These are phyloP conservation scores for Botryotinia globosa DNA, from an alignment of 2,329 filamentous ascomycete species.

Conservation along the genomic window DNA sequence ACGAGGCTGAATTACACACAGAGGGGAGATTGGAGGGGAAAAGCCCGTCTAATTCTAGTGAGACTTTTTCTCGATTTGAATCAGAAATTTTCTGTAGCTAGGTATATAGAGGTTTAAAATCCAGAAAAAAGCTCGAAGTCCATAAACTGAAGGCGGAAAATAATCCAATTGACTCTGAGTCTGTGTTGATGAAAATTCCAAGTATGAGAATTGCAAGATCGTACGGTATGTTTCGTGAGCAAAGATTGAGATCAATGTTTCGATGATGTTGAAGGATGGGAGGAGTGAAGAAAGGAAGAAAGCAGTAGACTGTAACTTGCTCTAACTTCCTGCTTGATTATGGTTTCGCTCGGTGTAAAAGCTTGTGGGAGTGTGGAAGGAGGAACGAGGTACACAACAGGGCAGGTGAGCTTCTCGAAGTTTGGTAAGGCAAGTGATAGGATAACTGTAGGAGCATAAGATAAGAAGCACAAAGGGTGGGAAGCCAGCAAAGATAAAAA, in stretches of 20 bases:
- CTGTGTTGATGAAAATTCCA: not conserved
- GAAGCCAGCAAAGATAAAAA: not conserved
- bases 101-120: not conserved
- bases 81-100: conserved; percentile 3
- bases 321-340: not conserved
- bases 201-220: not conserved
- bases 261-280: conserved; percentile 3
- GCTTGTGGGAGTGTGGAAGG: conserved; percentile 14
- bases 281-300: conserved; percentile 3
- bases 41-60: not conserved
- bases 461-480: conserved; percentile 2
- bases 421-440: conserved; percentile 19
- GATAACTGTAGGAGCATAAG: not conserved
- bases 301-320: conserved; percentile 2
- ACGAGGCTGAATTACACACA: conserved; percentile 18
- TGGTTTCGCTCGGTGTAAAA: not conserved
- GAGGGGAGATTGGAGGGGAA: conserved; percentile 7
- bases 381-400: conserved; percentile 15
- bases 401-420: conserved; percentile 19
- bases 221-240: not conserved
- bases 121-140: not conserved
- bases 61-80: conserved; percentile 13
- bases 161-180: not conserved
- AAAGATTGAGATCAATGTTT: not conserved
- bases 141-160: not conserved